Evolutionary conservation across 148 eudicot species (phyloP).

Genomic region (Rheum nobile): DNA sequence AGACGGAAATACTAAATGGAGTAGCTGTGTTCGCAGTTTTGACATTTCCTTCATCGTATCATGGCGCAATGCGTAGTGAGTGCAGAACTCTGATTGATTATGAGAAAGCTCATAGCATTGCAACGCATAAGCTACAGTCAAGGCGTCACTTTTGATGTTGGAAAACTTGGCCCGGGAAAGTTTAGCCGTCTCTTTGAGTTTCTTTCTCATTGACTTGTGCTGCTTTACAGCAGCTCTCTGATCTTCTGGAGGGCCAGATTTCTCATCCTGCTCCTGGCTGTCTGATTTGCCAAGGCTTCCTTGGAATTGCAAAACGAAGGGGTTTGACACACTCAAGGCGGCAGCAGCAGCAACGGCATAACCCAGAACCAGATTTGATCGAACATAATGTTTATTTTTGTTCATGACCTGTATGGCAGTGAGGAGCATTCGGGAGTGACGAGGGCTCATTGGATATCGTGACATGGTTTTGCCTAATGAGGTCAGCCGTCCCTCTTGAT

Average conservation of each 20-base stretch:
- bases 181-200: constrained; percentile 50
- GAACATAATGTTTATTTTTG: constrained; percentile 23
- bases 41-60: constrained; percentile 92
- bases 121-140: constrained; percentile 64
- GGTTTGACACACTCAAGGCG: constrained; percentile 68
- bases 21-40: constrained; percentile 68
- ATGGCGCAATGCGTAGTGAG: constrained; percentile 31
- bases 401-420: constrained; percentile 55
- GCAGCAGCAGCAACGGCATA: constrained; percentile 78
- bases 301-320: constrained; percentile 54
- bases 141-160: constrained; percentile 75
- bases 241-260: background rate
- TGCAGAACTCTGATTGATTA: constrained; percentile 40
- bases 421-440: constrained; percentile 90
- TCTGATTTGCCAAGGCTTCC: constrained; percentile 21
- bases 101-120: constrained; percentile 66
- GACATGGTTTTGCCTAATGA: constrained; percentile 83
- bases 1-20: constrained; percentile 50
- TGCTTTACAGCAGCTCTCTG: constrained; percentile 15
- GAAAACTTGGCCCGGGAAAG: constrained; percentile 46
- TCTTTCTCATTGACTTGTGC: constrained; percentile 32
- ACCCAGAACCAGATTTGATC: constrained; percentile 52
- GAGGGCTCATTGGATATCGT: constrained; percentile 81
- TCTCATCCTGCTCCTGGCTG: constrained; percentile 11
- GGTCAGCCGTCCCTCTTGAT: constrained; percentile 54